Evolutionary conservation across 257 asterid species (phyloP).

Genomic region (Rauvolfia tetraphylla): DNA sequence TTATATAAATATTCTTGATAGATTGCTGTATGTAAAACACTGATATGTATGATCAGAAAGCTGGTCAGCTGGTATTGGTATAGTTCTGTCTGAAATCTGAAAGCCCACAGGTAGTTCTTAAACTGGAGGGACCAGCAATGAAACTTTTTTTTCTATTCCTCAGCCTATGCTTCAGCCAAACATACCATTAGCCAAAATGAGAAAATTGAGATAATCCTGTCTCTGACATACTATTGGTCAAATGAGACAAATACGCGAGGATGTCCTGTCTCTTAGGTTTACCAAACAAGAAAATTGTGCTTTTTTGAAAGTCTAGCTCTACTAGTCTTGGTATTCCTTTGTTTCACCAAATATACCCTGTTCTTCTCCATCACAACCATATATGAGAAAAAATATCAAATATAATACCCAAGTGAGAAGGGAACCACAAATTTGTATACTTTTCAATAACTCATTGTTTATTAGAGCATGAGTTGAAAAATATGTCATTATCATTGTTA

Average conservation of each 20-base stretch:
- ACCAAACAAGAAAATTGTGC: background rate
- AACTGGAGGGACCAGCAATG: slow-evolving; percentile 4
- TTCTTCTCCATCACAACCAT: background rate
- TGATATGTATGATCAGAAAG: background rate
- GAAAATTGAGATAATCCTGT: no score
- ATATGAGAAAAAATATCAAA: background rate
- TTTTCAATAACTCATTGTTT: background rate
- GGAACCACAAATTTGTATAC: background rate
- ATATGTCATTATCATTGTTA: no score
- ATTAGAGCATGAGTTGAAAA: background rate
- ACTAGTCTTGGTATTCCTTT: background rate
- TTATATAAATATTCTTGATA: background rate
- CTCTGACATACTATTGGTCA: no score
- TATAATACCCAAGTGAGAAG: background rate
- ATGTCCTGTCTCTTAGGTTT: background rate
- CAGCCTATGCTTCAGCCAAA: background rate
- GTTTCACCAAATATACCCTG: background rate
- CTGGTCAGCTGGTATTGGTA: background rate
- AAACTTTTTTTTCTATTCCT: background rate
- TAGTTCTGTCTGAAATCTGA: background rate
- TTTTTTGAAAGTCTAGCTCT: background rate
- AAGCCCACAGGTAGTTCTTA: background rate
- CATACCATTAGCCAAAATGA: background rate
- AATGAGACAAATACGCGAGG: background rate
- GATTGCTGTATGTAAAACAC: background rate